Base-by-base conservation (phyloP, 192 early-diverging fungal species). In the Backusella parvicylindrica region DNA sequence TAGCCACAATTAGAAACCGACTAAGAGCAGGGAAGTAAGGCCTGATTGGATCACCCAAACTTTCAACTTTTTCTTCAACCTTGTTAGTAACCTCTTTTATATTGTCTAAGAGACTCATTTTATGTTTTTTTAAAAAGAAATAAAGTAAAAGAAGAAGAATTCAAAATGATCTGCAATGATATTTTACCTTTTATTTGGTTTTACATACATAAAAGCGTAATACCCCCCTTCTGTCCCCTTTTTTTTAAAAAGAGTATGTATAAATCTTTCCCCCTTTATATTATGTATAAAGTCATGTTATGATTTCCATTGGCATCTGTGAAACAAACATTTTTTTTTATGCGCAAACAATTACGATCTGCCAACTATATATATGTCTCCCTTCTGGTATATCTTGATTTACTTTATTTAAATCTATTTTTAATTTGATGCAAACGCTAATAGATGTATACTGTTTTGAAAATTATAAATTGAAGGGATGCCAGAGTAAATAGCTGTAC, bases 1-100 rank as follows among this genome's bases (percentile, higher is more conserved):
- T 98, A 33, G 93, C 95, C 16, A 99, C 97, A n/a, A 99, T 90
- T 23, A 99, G 84, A 71, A 96, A 93, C 6, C 97, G 92, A 16
- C 94, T 93, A 53, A 97, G 90, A 78, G 86, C 89, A 8, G 97
- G 96, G 31, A 98, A 87, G 76, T 92, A 92, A 50, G 96, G 96
- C 87, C 97, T 98, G 36, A 98, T 79, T 40, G 94, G 95, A 21
- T 84, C 79, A 35, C 88, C 86, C 18, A 95, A 65, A 74, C 75
- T 85, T 64, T 95, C 95, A 49, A 96, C 12, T 30, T 43, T 18
- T 21, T 30, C 28, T 47, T 70, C 68, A 9, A 41, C 41, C 53
- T 56, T 56, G 53, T 56, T 23, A 26, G 53, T 56, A 0, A 56
- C 12, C 21, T 56, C 53, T 26, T 56, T 56, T 56, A 56, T 26